These are phyloP conservation scores for Solanum hybrid DNA, from an alignment of 305 asterid genomes.

Conservation along the genomic window DNA sequence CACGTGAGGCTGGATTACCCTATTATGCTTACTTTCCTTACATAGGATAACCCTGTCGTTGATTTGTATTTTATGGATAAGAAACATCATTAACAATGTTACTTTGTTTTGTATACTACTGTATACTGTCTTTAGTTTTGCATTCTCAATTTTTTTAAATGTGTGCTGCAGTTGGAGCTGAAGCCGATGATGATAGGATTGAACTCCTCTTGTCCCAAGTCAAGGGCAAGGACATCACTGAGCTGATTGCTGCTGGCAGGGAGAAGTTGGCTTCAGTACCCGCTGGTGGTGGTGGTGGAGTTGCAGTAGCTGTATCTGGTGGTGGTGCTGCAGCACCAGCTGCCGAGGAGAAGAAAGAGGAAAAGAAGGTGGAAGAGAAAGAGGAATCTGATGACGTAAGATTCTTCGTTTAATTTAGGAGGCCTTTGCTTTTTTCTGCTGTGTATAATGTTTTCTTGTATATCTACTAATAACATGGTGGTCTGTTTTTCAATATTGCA, in stretches of 20 bases:
- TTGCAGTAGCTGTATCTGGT: conserved; percentile 18
- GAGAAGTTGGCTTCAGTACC: conserved; percentile 39
- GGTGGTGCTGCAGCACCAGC: conserved; percentile 21
- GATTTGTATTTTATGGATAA: background rate
- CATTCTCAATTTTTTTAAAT: background rate
- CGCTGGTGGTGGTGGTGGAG: conserved; percentile 27
- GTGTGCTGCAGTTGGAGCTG: conserved; percentile 32
- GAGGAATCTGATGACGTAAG: conserved; percentile 34
- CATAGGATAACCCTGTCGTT: background rate
- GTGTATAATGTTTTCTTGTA: no score
- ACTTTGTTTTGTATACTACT: background rate
- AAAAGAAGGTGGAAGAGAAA: conserved; percentile 33
- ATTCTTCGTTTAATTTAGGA: background rate
- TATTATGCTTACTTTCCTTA: background rate
- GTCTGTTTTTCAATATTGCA: conserved; percentile 7
- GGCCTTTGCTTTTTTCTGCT: background rate
- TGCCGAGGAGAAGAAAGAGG: conserved; percentile 26
- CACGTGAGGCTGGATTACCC: background rate
- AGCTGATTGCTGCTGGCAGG: conserved; percentile 33
- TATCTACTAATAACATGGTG: no score
- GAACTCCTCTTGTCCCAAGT: conserved; percentile 25
- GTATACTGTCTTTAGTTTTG: background rate
- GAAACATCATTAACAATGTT: background rate
- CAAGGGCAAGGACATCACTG: conserved; percentile 25
- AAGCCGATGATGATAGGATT: conserved; percentile 23